Conservation (phyloP, 805 yeast species). For the Myxozyma vanderwaltii region DNA sequence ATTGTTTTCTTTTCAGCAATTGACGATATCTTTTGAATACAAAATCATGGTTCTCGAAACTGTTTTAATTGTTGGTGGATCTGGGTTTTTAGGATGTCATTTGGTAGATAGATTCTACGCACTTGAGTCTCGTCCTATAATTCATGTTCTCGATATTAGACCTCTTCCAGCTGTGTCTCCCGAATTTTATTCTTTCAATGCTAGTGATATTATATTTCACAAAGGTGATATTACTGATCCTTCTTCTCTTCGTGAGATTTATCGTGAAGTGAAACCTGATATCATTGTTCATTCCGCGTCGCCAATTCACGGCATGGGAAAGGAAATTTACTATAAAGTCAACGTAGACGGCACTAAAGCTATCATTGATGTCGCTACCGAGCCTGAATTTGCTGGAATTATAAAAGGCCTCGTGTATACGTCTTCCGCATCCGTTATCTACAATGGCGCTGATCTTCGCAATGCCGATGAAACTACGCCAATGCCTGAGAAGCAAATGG, state of each 20-base stretch:
- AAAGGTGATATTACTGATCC: slow-evolving; percentile 76
- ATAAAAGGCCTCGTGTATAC: slow-evolving; percentile 83
- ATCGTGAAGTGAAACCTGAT: slow-evolving; percentile 59
- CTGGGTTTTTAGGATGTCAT: slow-evolving; percentile 93
- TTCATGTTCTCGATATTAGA: slow-evolving; percentile 88
- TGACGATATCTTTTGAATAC: too few relatives aligned
- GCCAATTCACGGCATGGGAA: slow-evolving; percentile 88
- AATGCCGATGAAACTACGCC: slow-evolving; percentile 97
- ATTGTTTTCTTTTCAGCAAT: too few relatives aligned
- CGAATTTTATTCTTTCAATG: slow-evolving; percentile 70
- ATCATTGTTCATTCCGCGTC: slow-evolving; percentile 95
- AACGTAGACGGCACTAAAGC: slow-evolving; percentile 87
- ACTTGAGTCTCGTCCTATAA: slow-evolving; percentile 63
- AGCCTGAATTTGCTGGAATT: slow-evolving; percentile 18
- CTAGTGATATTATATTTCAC: slow-evolving; percentile 55
- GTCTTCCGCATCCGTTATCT: slow-evolving; percentile 95
- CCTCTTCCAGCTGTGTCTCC: slow-evolving; percentile 70
- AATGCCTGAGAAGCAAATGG: slow-evolving; percentile 89
- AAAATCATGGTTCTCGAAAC: slow-evolving; percentile 37
- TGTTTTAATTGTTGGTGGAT: slow-evolving; percentile 89
- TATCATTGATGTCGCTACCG: slow-evolving; percentile 51
- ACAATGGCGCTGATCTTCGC: slow-evolving; percentile 88
- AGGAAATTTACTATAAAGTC: slow-evolving; percentile 81
- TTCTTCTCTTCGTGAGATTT: slow-evolving; percentile 66
- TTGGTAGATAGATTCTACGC: slow-evolving; percentile 80